phyloP scores from a whole-genome alignment of 108 stramenopile genomes.

The Discostella stelligeroides region DNA sequence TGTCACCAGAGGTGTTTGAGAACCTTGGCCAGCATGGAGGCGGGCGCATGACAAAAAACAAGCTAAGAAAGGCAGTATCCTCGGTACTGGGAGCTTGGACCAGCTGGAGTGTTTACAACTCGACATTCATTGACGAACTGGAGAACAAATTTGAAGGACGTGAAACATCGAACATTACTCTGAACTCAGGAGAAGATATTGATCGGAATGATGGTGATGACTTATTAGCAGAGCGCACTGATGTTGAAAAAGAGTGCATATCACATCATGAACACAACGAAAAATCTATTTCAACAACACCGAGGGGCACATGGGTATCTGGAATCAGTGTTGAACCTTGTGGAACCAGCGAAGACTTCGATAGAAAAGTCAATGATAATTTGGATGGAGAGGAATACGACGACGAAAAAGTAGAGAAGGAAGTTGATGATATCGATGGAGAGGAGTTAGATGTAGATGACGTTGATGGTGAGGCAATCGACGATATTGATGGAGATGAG shows the following conservation, averaged over 20 bases:
- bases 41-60: constrained; percentile 79
- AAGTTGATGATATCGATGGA: constrained; percentile 30
- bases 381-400: constrained; percentile 42
- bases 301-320: constrained; percentile 36
- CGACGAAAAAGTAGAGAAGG: constrained; percentile 32
- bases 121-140: constrained; percentile 75
- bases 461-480: constrained; percentile 19
- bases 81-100: constrained; percentile 83
- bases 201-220: constrained; percentile 7
- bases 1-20: constrained; percentile 84
- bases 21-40: constrained; percentile 65
- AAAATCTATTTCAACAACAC: constrained; percentile 25
- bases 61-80: constrained; percentile 65
- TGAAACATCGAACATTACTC: constrained; percentile 20
- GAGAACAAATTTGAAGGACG: constrained; percentile 74
- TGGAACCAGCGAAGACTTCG: constrained; percentile 19
- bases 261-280: not conserved
- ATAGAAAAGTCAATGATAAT: constrained; percentile 29
- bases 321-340: constrained; percentile 18
- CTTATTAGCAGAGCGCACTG: constrained; percentile 3
- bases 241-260: constrained; percentile 3
- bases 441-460: constrained; percentile 42
- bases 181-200: constrained; percentile 15
- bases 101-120: constrained; percentile 84
- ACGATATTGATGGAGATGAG: constrained; percentile 29